Evolutionary conservation across 202 grass and related monocot genomes (phyloP).

Genomic region (Panicum virgatum): DNA sequence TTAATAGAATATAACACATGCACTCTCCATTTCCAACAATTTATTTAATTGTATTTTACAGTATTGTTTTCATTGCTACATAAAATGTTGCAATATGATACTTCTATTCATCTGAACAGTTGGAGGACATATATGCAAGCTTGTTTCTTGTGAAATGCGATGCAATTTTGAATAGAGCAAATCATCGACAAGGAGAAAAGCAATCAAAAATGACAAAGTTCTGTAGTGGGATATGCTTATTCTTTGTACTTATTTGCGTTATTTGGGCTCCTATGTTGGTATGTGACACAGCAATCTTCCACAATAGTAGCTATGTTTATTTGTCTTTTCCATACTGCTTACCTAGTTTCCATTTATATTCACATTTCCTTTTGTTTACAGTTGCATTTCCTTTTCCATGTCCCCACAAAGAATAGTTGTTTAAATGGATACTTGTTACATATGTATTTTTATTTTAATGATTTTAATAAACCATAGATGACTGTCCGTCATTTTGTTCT

Average conservation of each 20-base stretch:
- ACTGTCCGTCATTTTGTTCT: not conserved
- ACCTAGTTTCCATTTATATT: not conserved
- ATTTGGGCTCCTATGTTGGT: conserved; percentile 99
- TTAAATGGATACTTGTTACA: not conserved
- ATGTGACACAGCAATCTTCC: conserved; percentile 32
- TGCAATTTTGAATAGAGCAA: conserved; percentile 76
- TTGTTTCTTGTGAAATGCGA: conserved; percentile 99
- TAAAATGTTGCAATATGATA: conserved; percentile 35
- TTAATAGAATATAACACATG: too few relatives aligned
- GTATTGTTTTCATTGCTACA: conserved; percentile 4
- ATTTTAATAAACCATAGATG: not conserved
- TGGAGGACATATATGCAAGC: conserved; percentile 99
- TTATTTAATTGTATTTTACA: conserved; percentile 32
- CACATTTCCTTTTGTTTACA: not conserved
- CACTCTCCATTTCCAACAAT: not conserved
- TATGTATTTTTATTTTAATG: not conserved
- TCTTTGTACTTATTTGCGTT: conserved; percentile 97
- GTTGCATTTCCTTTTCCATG: not conserved
- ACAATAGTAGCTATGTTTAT: conserved; percentile 15
- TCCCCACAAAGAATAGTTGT: not conserved
- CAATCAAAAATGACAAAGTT: conserved; percentile 99
- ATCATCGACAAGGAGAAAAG: conserved; percentile 75
- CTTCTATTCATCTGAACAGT: conserved; percentile 55
- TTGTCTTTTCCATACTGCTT: not conserved
- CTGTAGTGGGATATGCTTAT: conserved; percentile 91